phyloP scores from a whole-genome alignment of 2,329 filamentous ascomycete genomes.

The Cercospora nicotianae region DNA sequence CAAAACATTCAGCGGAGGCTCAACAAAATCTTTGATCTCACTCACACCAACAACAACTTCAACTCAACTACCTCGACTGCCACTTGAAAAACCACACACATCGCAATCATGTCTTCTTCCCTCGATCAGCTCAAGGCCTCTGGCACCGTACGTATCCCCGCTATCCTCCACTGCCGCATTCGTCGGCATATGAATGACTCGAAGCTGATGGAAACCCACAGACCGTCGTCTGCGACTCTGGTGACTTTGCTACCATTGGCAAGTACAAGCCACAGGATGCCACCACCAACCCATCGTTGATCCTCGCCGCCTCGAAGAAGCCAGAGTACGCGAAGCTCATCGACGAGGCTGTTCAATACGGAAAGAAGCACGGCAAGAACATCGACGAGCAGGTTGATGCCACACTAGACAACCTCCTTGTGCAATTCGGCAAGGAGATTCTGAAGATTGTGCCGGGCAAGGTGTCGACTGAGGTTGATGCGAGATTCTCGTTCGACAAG shows the following conservation, averaged over 20 bases:
- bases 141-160: slow-evolving; percentile 75
- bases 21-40: slow-evolving; percentile 8
- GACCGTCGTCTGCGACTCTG: slow-evolving; percentile 97
- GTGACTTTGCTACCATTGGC: slow-evolving; percentile 80
- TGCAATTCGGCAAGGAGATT: slow-evolving; percentile 98
- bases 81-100: background rate
- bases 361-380: slow-evolving; percentile 69
- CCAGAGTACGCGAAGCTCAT: slow-evolving; percentile 34
- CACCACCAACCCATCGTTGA: slow-evolving; percentile 98
- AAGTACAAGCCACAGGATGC: slow-evolving; percentile 99
- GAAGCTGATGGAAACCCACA: slow-evolving; percentile 42
- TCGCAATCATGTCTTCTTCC: slow-evolving; percentile 70
- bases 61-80: background rate
- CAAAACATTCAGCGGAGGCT: slow-evolving; percentile 3
- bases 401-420: slow-evolving; percentile 88
- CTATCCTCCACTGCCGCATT: background rate
- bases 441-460: slow-evolving; percentile 95
- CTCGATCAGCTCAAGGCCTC: slow-evolving; percentile 96
- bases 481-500: slow-evolving; percentile 91
- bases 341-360: slow-evolving; percentile 63
- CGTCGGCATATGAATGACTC: slow-evolving; percentile 25
- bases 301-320: slow-evolving; percentile 89
- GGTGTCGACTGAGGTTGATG: slow-evolving; percentile 98
- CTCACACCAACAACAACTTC: slow-evolving; percentile 5
- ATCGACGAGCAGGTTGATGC: slow-evolving; percentile 82